These are phyloP conservation scores for Rhodofomes roseus DNA, from an alignment of 1,284 basidiomycete species.

Conservation along the genomic window DNA sequence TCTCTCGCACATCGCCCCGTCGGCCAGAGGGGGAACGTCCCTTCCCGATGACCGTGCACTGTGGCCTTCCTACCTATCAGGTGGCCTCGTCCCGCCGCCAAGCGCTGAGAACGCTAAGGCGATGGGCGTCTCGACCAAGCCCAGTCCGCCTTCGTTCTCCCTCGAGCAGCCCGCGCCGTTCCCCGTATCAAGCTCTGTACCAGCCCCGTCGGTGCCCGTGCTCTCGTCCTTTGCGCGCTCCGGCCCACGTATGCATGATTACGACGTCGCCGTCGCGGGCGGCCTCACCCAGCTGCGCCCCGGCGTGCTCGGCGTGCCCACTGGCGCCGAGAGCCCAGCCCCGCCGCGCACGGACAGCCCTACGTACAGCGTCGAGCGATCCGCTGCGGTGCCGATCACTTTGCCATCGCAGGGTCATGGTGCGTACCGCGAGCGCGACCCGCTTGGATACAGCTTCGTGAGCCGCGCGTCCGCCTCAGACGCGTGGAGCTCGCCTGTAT, in stretches of 20 bases:
- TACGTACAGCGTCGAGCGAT: conserved; percentile 12
- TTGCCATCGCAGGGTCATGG: conserved; percentile 2
- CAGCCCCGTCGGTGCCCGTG: conserved; percentile 25
- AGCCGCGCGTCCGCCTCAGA: conserved; percentile 21
- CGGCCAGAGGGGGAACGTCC: conserved; percentile 64
- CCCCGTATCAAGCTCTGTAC: conserved; percentile 39
- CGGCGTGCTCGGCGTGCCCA: conserved; percentile 51
- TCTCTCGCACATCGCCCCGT: conserved; percentile 76
- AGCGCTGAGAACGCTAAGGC: conserved; percentile 22
- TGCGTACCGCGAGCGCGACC: conserved; percentile 18
- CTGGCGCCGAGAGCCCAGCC: conserved; percentile 13
- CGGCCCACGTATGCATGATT: conserved; percentile 65
- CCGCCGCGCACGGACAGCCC: conserved; percentile 10
- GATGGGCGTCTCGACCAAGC: conserved; percentile 10
- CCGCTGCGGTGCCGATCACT: conserved; percentile 21
- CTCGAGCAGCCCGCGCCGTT: conserved; percentile 20
- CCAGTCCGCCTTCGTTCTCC: conserved; percentile 18
- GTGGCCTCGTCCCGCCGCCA: conserved; percentile 62
- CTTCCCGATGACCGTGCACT: conserved; percentile 90
- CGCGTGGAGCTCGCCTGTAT: conserved; percentile 25
- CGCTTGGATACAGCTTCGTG: conserved; percentile 19
- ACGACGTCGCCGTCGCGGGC: conserved; percentile 41
- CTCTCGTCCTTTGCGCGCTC: conserved; percentile 29
- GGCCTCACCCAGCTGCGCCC: conserved; percentile 54
- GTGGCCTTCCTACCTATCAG: conserved; percentile 78